Base-by-base conservation (phyloP, 2,329 filamentous ascomycete genomes). In the Epichloe baconii region DNA sequence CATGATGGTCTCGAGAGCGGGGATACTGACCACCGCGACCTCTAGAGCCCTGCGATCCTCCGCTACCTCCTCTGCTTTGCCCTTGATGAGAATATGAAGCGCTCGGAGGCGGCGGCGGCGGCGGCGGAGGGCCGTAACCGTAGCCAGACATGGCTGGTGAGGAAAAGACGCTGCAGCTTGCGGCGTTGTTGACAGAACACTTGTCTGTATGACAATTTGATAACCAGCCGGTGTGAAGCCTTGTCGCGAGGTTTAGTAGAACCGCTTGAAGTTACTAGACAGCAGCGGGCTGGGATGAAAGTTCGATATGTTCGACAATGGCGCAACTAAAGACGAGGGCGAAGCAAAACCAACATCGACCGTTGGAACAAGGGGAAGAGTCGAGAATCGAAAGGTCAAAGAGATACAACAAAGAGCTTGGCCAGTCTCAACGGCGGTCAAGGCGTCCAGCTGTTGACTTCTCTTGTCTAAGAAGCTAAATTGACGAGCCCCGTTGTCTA, bases 141-240 rank as follows among this genome's bases (percentile, higher is more conserved):
- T 78, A 78, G 35, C 65, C 63, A 21, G 74, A 68, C 74, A 77
- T 77, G 48, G 40, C 44, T 48, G 31, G 45, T 21, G 31, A 36
- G 41, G 34, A 26, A 38, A 7, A 41, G 41, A 38, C 40, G 41
- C 49, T 47, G 47, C 48, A 51, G 40, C 53, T 53, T 48, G 50
- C 48, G 48, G 45, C 48, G 36, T 12, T 50, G 6, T 46, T 42
- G 47, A 51, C 54, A 57, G 55, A 57, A 53, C 51, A 57, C 55
- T 57, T 58, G 53, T 55, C 51, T 49, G 55, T 49, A 36, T 47
- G 15, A n/a, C 0, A 4, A 38, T 38, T 14, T 12, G 4, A 11
- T 1, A 11, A 10, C 31, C 31, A 31, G 10, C 31, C 31, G 10
- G 31, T 11, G 31, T 31, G 31, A 15, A 17, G 35, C 43, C 41